Conservation (phyloP, 768 basidiomycete genomes). For the Xerocomellus chrysenteron region DNA sequence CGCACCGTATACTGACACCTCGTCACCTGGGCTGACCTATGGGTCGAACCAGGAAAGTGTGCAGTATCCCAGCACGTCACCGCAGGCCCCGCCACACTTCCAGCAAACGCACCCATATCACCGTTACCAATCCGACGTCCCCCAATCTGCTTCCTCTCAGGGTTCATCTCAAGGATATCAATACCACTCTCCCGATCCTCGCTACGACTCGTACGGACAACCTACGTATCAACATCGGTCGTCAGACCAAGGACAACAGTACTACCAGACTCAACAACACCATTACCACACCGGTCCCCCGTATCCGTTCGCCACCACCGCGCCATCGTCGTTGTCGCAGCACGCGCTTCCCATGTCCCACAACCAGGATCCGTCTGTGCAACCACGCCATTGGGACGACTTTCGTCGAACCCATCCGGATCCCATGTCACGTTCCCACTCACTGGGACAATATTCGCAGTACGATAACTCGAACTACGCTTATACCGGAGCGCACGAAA, state of each 20-base stretch:
- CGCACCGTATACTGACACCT: neutral
- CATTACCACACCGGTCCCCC: constrained; percentile 12
- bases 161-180: constrained; percentile 10
- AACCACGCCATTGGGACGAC: constrained; percentile 16
- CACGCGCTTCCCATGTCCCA: neutral
- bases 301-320: neutral
- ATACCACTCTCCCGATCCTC: constrained; percentile 11
- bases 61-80: constrained; percentile 3
- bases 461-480: neutral
- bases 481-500: neutral
- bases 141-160: constrained; percentile 24
- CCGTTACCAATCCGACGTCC: constrained; percentile 12
- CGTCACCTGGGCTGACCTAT: constrained; percentile 7
- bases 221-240: constrained; percentile 13
- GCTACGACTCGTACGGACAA: constrained; percentile 16
- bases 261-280: constrained; percentile 25
- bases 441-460: neutral
- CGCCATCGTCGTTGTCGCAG: constrained; percentile 11
- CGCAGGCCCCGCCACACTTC: constrained; percentile 5
- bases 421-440: neutral
- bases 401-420: constrained; percentile 3
- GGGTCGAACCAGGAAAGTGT: neutral
- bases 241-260: constrained; percentile 19
- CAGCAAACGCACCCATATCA: constrained; percentile 7
- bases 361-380: constrained; percentile 12